Percentiles rank a stretch among this genome's conserved stretches.
phyloP scores from a whole-genome alignment of 768 basidiomycete genomes.

The Termitomyces sp. region DNA sequence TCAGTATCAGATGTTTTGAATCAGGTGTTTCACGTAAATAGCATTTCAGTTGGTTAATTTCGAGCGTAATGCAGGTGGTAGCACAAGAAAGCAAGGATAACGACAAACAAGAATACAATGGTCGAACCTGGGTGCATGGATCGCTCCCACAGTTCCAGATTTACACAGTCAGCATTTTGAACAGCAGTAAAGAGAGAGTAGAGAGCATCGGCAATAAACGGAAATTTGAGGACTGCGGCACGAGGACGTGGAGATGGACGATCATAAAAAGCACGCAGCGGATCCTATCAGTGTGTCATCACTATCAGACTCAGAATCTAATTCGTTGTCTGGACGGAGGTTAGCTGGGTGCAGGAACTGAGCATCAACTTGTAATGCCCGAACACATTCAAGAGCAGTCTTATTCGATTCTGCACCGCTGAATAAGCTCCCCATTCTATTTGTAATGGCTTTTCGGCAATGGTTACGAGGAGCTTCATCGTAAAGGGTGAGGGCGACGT shows the following conservation, averaged over 20 bases:
- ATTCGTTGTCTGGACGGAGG: background rate
- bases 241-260: background rate
- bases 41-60: background rate
- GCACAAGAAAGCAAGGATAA: background rate
- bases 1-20: background rate
- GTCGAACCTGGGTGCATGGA: background rate
- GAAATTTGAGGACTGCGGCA: background rate
- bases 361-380: background rate
- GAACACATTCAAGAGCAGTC: background rate
- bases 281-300: conserved; percentile 3
- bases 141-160: background rate
- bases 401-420: conserved; percentile 4
- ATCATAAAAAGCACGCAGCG: background rate
- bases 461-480: background rate
- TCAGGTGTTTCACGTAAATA: background rate
- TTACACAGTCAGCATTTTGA: background rate
- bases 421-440: background rate
- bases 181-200: background rate
- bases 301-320: background rate
- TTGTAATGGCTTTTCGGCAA: background rate
- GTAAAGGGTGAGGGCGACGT: background rate
- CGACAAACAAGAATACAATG: background rate
- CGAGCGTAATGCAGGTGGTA: background rate
- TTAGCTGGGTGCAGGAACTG: background rate
- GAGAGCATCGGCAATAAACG: background rate